Base-by-base conservation (phyloP, 2,329 filamentous ascomycete genomes). In the Aspergillus pseudonomiae region DNA sequence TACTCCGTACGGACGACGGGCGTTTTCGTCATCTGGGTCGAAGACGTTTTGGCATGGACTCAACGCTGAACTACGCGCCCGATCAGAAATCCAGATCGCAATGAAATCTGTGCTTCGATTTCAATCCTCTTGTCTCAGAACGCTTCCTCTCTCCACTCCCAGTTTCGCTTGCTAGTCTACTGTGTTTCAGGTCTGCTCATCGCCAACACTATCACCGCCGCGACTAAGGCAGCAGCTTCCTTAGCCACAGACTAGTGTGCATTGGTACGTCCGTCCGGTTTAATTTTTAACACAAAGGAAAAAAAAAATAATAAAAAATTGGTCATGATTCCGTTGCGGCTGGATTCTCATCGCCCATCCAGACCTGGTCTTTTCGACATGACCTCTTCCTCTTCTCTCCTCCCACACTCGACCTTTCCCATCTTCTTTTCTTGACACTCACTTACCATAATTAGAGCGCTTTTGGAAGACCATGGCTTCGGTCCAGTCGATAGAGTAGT, bases 261-360 rank as follows among this genome's bases (percentile, higher is more conserved):
- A 64, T 66, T 64, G 62, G 61, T 60, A 60, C 45, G 46, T 65
- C 63, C 45, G 46, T 65, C 63, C 62, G 64, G 55, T 63, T 68
- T 67, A 66, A 71, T 65, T 59, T 59, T 65, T 45, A 65, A 57
- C 65, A 65, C 57, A 60, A 65, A 65, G 57, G 60, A 53, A 54
- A 60, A 59, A 63, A 41, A 46, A 63, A 50, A 54, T 54, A 57
- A 50, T 11, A 58, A 32, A 32, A 57, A 21, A 36, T 39, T 39
- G 45, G 54, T 45, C 45, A 57, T 62, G 54, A 53, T 26, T 58
- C 45, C 34, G 57, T 39, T 54, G 55, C 45, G 59, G 39, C 60
- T 62, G 60, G 60, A 52, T 46, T 48, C 46, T 50, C 34, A 52
- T 62, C 43, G 48, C 54, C 43, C 45, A 36, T 53, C 32, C 45